These are phyloP conservation scores for Pichia paraexigua DNA, from an alignment of 805 yeast genomes.

Conservation along the genomic window DNA sequence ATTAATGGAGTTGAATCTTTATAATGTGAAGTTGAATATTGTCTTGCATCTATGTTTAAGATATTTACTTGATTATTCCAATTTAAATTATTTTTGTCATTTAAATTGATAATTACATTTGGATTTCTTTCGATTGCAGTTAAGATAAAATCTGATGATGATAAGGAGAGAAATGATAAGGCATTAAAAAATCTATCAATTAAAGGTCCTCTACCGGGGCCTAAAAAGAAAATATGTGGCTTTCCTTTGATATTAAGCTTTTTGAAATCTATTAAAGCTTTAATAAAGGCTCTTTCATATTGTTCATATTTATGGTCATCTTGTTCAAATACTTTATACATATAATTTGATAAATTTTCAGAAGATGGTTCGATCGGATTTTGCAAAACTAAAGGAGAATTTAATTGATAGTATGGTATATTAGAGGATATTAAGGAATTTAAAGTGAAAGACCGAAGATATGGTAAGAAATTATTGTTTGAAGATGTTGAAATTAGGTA, in stretches of 20 bases:
- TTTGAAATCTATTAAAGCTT: conserved; percentile 39
- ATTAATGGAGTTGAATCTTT: conserved; percentile 19
- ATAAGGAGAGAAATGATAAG: conserved; percentile 25
- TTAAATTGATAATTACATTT: conserved; percentile 45
- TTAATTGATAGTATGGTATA: conserved; percentile 6
- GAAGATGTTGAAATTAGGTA: conserved; percentile 15
- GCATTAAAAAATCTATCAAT: conserved; percentile 47
- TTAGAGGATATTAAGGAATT: conserved; percentile 15
- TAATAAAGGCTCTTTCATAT: conserved; percentile 56
- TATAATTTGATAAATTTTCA: conserved; percentile 45
- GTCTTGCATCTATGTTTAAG: conserved; percentile 51
- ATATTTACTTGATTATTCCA: conserved; percentile 52
- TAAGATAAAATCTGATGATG: conserved; percentile 25
- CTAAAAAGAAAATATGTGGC: conserved; percentile 49
- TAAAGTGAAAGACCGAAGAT: conserved; percentile 22
- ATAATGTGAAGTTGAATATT: conserved; percentile 29
- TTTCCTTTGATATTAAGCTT: conserved; percentile 2
- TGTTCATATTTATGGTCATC: conserved; percentile 62
- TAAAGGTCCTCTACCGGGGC: conserved; percentile 86
- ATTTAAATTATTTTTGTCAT: conserved; percentile 36
- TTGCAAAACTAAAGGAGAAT: conserved; percentile 20
- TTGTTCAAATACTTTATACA: conserved; percentile 63
- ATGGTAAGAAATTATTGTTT: conserved; percentile 21
- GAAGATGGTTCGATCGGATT: conserved; percentile 68
- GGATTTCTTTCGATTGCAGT: conserved; percentile 69